Evolutionary conservation across 2,329 filamentous ascomycete genomes (phyloP), one percentile per base, ranked within the genome.

Genomic region (Didymella pomorum): DNA sequence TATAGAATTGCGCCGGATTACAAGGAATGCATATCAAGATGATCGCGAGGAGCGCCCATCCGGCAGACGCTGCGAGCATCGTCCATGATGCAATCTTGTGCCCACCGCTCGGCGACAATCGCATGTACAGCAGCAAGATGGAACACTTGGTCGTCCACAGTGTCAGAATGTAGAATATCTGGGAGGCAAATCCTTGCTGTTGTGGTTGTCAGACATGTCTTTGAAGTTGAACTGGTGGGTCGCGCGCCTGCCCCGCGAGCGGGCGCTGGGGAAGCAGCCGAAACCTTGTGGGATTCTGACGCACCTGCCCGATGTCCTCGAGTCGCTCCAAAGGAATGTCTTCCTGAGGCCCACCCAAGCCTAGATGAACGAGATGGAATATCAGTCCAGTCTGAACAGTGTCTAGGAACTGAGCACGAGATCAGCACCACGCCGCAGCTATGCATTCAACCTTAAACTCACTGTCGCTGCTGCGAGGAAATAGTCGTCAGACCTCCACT

Each of bases 401-500:
- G 42, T 69, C 65, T 20, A 75, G 51, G 9, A 75, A 16, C 72
- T 71, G 23, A 50, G 54, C 28, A 12, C 42, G 33, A 35, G 39
- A 61, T 67, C 58, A 67, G 58, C 58, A 58, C 20, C n/a, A 31
- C 35, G 45, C 26, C 18, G 18, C 48, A 28, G 42, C 39, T 31
- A 39, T 26, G 35, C 28, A 33, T 23, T n/a, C 25, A 43, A 41
- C 20, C 21, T 20, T 26, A 49, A 45, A 52, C 67, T 28, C 46
- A 71, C 69, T 20, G 70, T 69, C 10, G 70, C 65, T 42, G 62
- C 56, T 11, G 56, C 62, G 20, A 73, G 58, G 18, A 68, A 67
- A 58, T 66, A 69, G 56, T 73, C 72, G 47, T 76, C 73, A 29
- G 65, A 63, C 52, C 64, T 70, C 73, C 72, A 76, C 28, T 74